Conservation (phyloP, 1,284 basidiomycete species). For the Ceratobasidium sp. region DNA sequence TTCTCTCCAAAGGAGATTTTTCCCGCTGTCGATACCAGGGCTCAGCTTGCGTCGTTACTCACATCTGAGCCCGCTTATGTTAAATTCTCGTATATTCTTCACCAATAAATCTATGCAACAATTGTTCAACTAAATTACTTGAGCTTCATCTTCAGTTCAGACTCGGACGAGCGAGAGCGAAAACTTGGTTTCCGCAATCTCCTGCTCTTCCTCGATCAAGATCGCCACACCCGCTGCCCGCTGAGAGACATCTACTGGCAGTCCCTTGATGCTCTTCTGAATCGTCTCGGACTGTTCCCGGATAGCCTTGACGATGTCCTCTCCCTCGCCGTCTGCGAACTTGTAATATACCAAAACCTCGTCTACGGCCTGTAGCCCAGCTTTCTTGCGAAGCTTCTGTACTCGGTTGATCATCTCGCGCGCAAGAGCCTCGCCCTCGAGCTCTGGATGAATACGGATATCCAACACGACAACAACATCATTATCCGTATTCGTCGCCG, state of each 20-base stretch:
- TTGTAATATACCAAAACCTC: conserved; percentile 91
- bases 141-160: conserved; percentile 48
- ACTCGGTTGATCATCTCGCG: conserved; percentile 94
- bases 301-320: conserved; percentile 74
- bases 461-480: conserved; percentile 96
- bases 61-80: background rate
- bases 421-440: conserved; percentile 89
- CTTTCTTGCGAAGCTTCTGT: conserved; percentile 96
- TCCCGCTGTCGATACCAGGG: background rate
- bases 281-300: conserved; percentile 79
- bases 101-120: conserved; percentile 39
- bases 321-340: conserved; percentile 78
- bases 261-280: conserved; percentile 78
- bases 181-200: conserved; percentile 87
- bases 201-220: conserved; percentile 87
- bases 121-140: conserved; percentile 10
- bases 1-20: background rate
- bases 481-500: conserved; percentile 91
- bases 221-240: conserved; percentile 65
- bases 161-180: conserved; percentile 69
- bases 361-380: conserved; percentile 93
- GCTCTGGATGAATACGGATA: conserved; percentile 86
- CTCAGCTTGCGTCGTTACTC: background rate
- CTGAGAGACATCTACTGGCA: conserved; percentile 73
- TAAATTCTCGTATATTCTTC: conserved; percentile 29